These are phyloP conservation scores for Endothia cerciana DNA, from an alignment of 2,329 filamentous ascomycete genomes.

Conservation along the genomic window DNA sequence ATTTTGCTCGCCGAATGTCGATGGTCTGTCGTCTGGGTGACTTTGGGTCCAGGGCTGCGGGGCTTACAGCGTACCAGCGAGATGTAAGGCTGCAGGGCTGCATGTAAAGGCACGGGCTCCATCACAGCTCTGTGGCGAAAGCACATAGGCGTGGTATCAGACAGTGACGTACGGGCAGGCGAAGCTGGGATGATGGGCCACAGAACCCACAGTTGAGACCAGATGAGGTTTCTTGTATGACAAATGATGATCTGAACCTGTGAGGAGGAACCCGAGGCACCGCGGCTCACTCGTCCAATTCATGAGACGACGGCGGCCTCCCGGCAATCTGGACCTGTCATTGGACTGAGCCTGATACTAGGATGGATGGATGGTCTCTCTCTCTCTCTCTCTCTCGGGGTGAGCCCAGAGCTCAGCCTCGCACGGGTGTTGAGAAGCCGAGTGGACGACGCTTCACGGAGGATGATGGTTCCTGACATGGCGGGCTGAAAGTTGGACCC, in stretches of 20 bases:
- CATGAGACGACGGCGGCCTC: constrained; percentile 14
- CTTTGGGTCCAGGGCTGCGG: neutral
- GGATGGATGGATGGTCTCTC: constrained; percentile 5
- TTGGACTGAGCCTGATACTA: constrained; percentile 9
- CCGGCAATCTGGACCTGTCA: neutral
- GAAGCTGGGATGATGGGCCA: neutral
- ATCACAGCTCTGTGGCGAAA: neutral
- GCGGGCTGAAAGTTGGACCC: constrained; percentile 12
- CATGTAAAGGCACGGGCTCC: neutral
- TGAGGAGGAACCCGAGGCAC: neutral
- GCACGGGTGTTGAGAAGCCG: constrained; percentile 22
- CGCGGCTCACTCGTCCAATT: neutral
- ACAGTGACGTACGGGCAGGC: neutral
- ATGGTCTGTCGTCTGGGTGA: neutral
- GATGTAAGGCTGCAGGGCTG: neutral
- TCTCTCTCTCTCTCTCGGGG: neutral
- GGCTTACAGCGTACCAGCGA: neutral
- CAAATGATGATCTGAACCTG: constrained; percentile 5
- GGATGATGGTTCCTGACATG: neutral
- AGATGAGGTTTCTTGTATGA: constrained; percentile 17
- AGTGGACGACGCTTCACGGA: neutral
- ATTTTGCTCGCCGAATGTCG: neutral
- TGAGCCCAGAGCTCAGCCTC: constrained; percentile 17
- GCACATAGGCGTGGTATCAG: neutral
- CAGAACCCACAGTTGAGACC: constrained; percentile 20